These are phyloP conservation scores for Pseudogymnoascus sp. DNA, from an alignment of 2,329 filamentous ascomycete genomes.

Conservation along the genomic window DNA sequence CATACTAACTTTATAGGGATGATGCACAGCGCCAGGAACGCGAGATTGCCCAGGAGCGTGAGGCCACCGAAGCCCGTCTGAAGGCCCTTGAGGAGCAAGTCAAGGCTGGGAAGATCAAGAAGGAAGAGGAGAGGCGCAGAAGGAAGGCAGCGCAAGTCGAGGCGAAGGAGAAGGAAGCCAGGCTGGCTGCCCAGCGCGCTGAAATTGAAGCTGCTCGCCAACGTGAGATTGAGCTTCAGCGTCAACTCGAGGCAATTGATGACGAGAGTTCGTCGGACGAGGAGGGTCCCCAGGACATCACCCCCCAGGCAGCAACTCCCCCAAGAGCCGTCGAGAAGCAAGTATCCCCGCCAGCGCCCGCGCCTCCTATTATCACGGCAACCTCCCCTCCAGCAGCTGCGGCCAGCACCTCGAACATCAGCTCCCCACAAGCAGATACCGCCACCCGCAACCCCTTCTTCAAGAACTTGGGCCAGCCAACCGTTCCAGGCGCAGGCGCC, in stretches of 20 bases:
- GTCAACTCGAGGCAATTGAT: conserved; percentile 69
- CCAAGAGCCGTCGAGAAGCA: conserved; percentile 44
- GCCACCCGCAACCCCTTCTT: conserved; percentile 95
- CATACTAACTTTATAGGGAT: conserved; percentile 44
- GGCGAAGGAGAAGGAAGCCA: conserved; percentile 78
- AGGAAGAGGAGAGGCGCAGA: conserved; percentile 88
- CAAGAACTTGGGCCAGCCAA: conserved; percentile 69
- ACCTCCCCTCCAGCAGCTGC: conserved; percentile 42
- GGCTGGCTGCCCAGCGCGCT: conserved; percentile 73
- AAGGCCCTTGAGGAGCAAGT: conserved; percentile 91
- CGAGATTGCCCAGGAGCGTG: conserved; percentile 69
- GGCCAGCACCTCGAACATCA: conserved; percentile 33
- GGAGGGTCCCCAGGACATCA: conserved; percentile 64
- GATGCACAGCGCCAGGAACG: conserved; percentile 68
- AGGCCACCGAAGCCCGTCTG: conserved; percentile 73
- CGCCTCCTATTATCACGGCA: conserved; percentile 39
- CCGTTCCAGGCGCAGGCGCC: conserved; percentile 32
- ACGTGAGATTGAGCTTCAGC: conserved; percentile 79
- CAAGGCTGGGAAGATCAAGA: conserved; percentile 84
- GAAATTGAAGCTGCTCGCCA: conserved; percentile 89
- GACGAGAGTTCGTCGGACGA: conserved; percentile 75
- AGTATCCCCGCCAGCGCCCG: conserved; percentile 41
- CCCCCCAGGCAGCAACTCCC: conserved; percentile 51
- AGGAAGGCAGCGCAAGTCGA: conserved; percentile 84
- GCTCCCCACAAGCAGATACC: conserved; percentile 49